phyloP scores from a whole-genome alignment of 345 rosid genomes.

The Aquilaria sinensis region DNA sequence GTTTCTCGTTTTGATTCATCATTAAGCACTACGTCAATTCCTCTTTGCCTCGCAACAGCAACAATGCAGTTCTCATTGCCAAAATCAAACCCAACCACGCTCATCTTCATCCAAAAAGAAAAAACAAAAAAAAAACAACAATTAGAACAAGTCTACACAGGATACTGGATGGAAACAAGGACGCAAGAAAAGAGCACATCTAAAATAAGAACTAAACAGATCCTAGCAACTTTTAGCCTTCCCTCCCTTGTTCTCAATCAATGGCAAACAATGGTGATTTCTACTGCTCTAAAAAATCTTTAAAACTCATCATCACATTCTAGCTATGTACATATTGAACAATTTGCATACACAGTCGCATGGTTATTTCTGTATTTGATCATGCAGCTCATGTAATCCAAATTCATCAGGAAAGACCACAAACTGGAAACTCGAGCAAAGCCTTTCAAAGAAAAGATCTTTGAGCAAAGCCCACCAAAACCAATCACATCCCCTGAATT shows the following conservation, averaged over 20 bases:
- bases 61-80: constrained; percentile 96
- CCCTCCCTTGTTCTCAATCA: neutral
- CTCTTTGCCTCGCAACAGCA: constrained; percentile 98
- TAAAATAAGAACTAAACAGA: neutral
- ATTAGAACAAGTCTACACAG: neutral
- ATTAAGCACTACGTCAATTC: constrained; percentile 95
- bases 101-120: constrained; percentile 43
- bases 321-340: neutral
- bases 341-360: neutral
- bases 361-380: neutral
- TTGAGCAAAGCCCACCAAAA: too few species aligned
- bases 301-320: neutral
- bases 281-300: neutral
- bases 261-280: neutral
- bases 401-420: neutral
- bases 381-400: constrained; percentile 6
- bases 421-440: neutral
- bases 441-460: too few species aligned
- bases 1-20: constrained; percentile 99
- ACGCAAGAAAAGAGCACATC: neutral
- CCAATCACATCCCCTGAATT: too few species aligned
- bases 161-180: neutral
- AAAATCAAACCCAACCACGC: constrained; percentile 96
- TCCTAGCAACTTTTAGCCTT: neutral
- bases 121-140: constrained; percentile 2